Evolutionary conservation across 306 rosid genomes (phyloP).

Genomic region (Prinsepia uniflora): DNA sequence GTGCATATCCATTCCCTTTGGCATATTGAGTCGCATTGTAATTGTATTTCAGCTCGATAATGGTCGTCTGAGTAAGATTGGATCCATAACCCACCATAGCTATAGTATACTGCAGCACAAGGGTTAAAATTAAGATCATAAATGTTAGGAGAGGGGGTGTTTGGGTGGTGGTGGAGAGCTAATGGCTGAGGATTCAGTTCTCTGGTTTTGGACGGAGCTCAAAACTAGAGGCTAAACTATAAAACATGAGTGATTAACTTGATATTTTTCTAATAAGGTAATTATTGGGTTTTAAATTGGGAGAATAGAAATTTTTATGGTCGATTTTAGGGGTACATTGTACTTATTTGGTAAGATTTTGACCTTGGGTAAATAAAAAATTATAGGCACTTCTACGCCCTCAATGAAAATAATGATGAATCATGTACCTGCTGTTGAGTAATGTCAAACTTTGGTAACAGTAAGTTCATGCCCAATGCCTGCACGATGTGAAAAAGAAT

Average conservation of each 20-base stretch:
- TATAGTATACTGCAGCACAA: constrained; percentile 1
- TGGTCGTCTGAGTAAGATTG: neutral
- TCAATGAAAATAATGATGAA: neutral
- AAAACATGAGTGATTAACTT: no score
- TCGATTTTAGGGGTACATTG: no score
- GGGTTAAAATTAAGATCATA: neutral
- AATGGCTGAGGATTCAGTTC: no score
- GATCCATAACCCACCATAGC: constrained; percentile 16
- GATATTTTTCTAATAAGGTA: no score
- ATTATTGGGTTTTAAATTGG: no score
- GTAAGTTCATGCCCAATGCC: constrained; percentile 17
- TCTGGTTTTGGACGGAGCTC: no score
- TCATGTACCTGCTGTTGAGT: neutral
- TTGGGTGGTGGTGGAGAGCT: no score
- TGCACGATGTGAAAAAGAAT: constrained; percentile 2
- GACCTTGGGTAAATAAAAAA: neutral
- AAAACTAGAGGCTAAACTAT: no score
- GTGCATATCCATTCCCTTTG: constrained; percentile 22
- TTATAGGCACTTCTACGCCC: neutral
- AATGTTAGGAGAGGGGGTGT: no score
- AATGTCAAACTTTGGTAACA: neutral
- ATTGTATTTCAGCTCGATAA: constrained; percentile 18
- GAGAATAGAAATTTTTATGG: no score
- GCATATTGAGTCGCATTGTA: neutral
- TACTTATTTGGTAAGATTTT: no score